phyloP scores from a whole-genome alignment of 805 yeast species.

The Candida ovalis region DNA sequence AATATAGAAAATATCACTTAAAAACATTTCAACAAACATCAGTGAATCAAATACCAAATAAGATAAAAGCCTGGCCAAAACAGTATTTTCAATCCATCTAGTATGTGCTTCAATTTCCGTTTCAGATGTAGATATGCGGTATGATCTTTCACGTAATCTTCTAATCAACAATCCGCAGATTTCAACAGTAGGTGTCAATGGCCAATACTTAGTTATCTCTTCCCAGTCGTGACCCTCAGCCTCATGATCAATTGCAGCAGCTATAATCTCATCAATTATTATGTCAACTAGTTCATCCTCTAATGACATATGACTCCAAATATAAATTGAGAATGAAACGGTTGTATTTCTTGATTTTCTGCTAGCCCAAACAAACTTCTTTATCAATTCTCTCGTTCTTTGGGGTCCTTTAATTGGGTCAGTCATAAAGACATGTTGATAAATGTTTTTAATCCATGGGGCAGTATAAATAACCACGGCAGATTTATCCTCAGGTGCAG shows the following conservation, averaged over 20 bases:
- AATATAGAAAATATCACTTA: constrained; percentile 70
- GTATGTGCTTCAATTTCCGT: constrained; percentile 47
- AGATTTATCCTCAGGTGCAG: constrained; percentile 33
- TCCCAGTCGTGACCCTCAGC: constrained; percentile 73
- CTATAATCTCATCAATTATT: constrained; percentile 69
- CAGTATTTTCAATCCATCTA: constrained; percentile 68
- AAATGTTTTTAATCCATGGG: constrained; percentile 74
- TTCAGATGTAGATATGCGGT: constrained; percentile 42
- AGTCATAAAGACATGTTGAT: constrained; percentile 49
- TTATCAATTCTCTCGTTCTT: constrained; percentile 53
- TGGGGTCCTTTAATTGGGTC: constrained; percentile 59
- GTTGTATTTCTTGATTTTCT: constrained; percentile 44
- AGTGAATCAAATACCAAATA: constrained; percentile 69
- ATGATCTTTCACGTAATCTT: constrained; percentile 52
- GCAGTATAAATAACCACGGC: constrained; percentile 50
- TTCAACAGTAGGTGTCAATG: constrained; percentile 66
- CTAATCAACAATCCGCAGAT: constrained; percentile 62
- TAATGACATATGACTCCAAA: constrained; percentile 65
- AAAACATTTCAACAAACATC: constrained; percentile 53
- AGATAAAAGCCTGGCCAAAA: constrained; percentile 59
- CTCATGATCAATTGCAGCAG: constrained; percentile 70
- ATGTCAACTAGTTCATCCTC: constrained; percentile 57
- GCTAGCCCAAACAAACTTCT: constrained; percentile 59
- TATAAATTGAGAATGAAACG: constrained; percentile 50
- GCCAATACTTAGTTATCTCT: constrained; percentile 56